Evolutionary conservation across 139 green algal species (phyloP).

Genomic region (Closterium sp.): DNA sequence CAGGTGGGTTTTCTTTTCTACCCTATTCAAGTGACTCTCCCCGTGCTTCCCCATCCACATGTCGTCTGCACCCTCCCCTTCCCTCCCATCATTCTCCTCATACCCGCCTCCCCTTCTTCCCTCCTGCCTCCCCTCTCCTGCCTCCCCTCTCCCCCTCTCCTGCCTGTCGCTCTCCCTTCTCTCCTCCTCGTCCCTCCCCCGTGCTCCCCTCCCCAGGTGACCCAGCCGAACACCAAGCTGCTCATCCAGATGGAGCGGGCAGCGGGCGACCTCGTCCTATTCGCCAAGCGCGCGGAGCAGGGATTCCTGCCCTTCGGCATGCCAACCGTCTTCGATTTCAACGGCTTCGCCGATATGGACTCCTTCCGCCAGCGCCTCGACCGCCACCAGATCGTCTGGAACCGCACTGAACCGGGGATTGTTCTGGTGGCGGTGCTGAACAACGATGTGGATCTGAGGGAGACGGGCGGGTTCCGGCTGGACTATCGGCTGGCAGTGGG

Average conservation of each 20-base stretch:
- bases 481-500: neutral
- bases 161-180: too few species aligned
- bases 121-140: neutral
- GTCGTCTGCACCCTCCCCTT: neutral
- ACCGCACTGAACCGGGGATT: neutral
- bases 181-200: too few species aligned
- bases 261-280: slow-evolving; percentile 54
- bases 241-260: slow-evolving; percentile 48
- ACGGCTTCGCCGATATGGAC: slow-evolving; percentile 46
- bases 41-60: too few species aligned
- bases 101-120: too few species aligned
- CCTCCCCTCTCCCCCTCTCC: too few species aligned
- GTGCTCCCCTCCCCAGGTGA: neutral
- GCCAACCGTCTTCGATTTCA: slow-evolving; percentile 51
- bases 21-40: too few species aligned
- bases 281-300: slow-evolving; percentile 45
- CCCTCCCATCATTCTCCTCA: too few species aligned
- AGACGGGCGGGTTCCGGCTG: slow-evolving; percentile 4
- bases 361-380: slow-evolving; percentile 47
- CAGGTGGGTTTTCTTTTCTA: neutral
- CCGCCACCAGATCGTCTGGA: slow-evolving; percentile 40
- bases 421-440: slow-evolving; percentile 54
- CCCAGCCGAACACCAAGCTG: neutral
- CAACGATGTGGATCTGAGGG: slow-evolving; percentile 52
- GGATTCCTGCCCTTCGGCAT: slow-evolving; percentile 56